Base-by-base conservation (phyloP, 805 yeast species). In the Lachancea sp. region DNA sequence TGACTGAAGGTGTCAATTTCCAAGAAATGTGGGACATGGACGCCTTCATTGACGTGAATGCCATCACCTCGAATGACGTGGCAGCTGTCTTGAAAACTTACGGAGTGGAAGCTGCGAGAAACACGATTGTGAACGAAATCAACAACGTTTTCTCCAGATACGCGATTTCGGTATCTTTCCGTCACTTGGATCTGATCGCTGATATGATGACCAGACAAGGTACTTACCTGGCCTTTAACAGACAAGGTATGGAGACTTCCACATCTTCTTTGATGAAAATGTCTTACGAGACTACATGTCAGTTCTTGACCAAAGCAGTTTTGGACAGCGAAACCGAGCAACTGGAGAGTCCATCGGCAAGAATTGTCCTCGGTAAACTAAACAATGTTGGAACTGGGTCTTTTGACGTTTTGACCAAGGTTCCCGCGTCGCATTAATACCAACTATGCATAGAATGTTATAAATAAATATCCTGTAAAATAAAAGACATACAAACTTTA, bases 181-280 rank as follows among this genome's bases (percentile, higher is more conserved):
- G 99, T 67, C 99, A 93, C 72, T 79, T 93, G 70, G 99, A 93
- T 63, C 79, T 93, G 65, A 83, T 93, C 66, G 99, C 95, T 53
- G 99, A 93, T 68, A 86, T 87, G 88, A 93, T 93, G 99, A 93
- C 99, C 4, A 81, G 99, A 68, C 98, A 93, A 69, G 99, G 99
- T 60, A 79, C 95, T 2, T 93, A 90, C 63, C 71, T 91, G 63
- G 96, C 99, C 20, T 93, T 93, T 75, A 90, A 88, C 69, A 86
- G 99, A 75, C 96, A 88, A 71, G 99, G 99, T 67, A 90, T 95
- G 64, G 98, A 93, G 66, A 78, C 95, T 1, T 79, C 93, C 12
- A 89, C 97, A 1, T 90, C 98, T 7, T 85, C 98, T 15, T 87
- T 93, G 73, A 84, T 88, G 90, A 93, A 93, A 74, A 93, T 93